A percentile compares a stretch with the other conserved stretches of the same genome.
phyloP scores from a whole-genome alignment of 176 grass and related monocot genomes.

The Alloteropsis semialata region DNA sequence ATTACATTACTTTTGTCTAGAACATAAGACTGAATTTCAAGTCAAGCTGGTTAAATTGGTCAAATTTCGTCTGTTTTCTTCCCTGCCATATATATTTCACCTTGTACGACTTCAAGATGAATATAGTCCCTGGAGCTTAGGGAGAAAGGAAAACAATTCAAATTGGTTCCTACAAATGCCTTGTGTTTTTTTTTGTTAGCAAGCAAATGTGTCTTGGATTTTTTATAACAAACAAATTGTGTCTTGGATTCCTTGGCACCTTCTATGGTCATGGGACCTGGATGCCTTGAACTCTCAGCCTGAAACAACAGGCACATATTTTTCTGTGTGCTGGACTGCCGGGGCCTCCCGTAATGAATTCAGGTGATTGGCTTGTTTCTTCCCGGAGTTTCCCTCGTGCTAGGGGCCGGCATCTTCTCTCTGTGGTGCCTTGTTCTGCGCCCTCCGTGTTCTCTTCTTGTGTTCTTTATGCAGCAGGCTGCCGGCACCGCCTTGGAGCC shows the following conservation, averaged over 20 bases:
- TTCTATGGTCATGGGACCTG: background rate
- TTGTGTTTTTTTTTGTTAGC: background rate
- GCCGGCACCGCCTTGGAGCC: background rate
- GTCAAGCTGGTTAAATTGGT: background rate
- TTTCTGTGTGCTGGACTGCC: background rate
- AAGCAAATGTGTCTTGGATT: background rate
- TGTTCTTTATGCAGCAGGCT: background rate
- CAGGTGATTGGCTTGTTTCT: conserved; percentile 19
- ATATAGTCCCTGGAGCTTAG: background rate
- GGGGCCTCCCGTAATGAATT: background rate
- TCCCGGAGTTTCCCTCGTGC: conserved; percentile 9
- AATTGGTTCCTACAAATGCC: background rate
- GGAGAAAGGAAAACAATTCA: background rate
- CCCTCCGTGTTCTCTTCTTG: background rate
- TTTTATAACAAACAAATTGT: background rate
- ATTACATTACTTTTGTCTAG: background rate
- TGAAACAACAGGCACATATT: background rate
- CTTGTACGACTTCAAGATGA: background rate
- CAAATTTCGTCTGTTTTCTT: background rate
- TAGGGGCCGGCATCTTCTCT: background rate
- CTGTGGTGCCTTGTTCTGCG: background rate
- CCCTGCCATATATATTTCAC: too few relatives aligned
- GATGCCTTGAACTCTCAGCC: conserved; percentile 23
- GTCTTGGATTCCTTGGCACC: background rate
- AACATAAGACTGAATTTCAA: background rate